These are phyloP conservation scores for Gracilaria domingensis DNA, from an alignment of 23 red algal species.

Conservation along the genomic window DNA sequence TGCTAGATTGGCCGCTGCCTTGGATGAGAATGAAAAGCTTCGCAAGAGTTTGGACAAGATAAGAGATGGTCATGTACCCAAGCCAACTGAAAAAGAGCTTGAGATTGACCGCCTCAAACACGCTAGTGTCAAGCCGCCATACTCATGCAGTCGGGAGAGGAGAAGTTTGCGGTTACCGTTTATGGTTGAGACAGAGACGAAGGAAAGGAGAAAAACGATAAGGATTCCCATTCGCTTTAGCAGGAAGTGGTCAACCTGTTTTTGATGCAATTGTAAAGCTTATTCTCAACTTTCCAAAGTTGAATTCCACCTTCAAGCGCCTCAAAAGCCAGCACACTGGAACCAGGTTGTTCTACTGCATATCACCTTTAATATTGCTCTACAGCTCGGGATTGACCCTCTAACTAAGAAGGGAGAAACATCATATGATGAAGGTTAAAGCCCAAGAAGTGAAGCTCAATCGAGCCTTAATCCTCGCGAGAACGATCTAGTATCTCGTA, in stretches of 20 bases:
- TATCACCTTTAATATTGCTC: background rate
- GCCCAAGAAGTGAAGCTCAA: background rate
- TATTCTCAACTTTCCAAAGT: background rate
- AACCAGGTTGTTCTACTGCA: background rate
- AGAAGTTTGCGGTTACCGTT: constrained; percentile 19
- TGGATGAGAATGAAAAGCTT: constrained; percentile 40
- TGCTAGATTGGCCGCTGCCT: constrained; percentile 13
- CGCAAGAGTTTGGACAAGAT: constrained; percentile 20
- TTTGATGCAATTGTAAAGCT: background rate
- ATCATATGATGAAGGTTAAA: background rate
- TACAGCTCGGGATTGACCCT: too few relatives aligned
- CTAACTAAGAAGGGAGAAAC: background rate
- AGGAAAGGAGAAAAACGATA: constrained; percentile 20
- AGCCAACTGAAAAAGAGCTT: constrained; percentile 21
- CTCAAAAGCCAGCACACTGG: background rate
- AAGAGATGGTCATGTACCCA: background rate
- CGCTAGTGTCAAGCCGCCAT: constrained; percentile 21
- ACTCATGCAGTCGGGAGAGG: constrained; percentile 33
- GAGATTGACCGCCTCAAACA: constrained; percentile 25
- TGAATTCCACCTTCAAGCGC: background rate
- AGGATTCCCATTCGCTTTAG: constrained; percentile 30
- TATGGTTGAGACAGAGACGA: background rate
- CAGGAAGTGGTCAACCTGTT: constrained; percentile 35
- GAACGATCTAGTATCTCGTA: background rate
- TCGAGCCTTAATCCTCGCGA: background rate